Evolutionary conservation across 805 yeast genomes (phyloP), one percentile per base, ranked within the genome.

Genomic region (Saccharomycopsis capsularis): DNA sequence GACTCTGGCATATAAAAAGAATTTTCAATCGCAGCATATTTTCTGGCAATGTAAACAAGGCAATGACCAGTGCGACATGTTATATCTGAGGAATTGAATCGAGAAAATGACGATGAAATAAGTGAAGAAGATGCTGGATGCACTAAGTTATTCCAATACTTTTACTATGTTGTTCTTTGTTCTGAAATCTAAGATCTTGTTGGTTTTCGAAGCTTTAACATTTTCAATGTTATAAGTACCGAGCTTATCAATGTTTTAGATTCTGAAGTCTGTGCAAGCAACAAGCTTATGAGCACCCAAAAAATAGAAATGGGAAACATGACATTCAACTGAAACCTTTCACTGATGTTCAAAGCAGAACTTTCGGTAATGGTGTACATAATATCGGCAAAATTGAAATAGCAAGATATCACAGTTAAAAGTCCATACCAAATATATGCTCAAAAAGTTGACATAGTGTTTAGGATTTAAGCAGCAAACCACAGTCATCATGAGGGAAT

Each of bases 351-450:
- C 15, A 35, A 25, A 13, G 11, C n/a, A 16, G 22, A 15, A 34
- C 18, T 19, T 29, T 4, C 29, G n/a, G 16, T 16, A 23, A 40
- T 15, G 22, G 32, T 41, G 24, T 18, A 40, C 19, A 24, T 9
- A 18, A 42, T 36, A 34, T 44, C 25, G 30, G 47, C n/a, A 47
- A 35, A 21, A 50, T 35, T 34, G 51, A 22, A 47, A 51, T 15
- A 25, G 15, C 16, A 48, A 5, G 2, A 24, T 21, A 6, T 44
- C 11, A 32, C 27, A n/a, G 24, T 44, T 44, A 37, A 48, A 48
- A 16, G 24, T 18, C 51, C 39, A 45, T 24, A 42, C 43, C 16
- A 27, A 22, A 30, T 25, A 48, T 15, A 47, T 19, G 27, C 47
- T 44, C 27, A 43, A 32, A 30, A 30, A 47, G 24, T 46, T 25